Evolutionary conservation across 1,139 yeast species (phyloP).

Genomic region (Taiozyma sp.): DNA sequence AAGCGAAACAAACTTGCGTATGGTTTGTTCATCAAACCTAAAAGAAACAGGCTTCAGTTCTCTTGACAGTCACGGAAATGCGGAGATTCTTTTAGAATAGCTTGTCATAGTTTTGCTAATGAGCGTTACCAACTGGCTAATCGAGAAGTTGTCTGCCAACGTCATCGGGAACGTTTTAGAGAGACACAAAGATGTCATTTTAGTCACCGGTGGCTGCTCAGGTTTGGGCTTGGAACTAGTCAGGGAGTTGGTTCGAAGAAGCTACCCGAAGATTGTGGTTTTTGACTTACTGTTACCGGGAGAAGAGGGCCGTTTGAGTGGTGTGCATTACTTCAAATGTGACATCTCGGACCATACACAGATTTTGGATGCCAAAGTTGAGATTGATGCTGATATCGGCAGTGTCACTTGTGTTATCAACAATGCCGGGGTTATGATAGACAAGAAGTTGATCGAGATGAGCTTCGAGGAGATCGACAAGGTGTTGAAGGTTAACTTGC

Average conservation of each 20-base stretch:
- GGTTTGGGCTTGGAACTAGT: constrained; percentile 77
- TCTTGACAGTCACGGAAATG: not conserved
- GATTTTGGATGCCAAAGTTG: constrained; percentile 33
- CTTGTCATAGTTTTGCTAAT: not conserved
- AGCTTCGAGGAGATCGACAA: constrained; percentile 54
- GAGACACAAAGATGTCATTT: constrained; percentile 44
- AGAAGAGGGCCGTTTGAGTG: constrained; percentile 29
- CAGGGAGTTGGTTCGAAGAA: constrained; percentile 34
- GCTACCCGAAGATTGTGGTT: constrained; percentile 48
- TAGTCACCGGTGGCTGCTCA: constrained; percentile 79
- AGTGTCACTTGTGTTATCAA: constrained; percentile 63
- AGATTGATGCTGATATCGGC: constrained; percentile 46
- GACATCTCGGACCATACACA: constrained; percentile 56
- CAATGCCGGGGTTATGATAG: constrained; percentile 76
- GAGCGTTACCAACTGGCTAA: not conserved
- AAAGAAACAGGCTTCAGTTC: not conserved
- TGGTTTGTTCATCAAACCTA: not conserved
- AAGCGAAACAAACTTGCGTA: not conserved
- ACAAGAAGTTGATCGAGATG: constrained; percentile 51
- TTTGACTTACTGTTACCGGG: constrained; percentile 53
- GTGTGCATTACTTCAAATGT: constrained; percentile 55
- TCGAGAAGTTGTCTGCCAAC: constrained; percentile 17
- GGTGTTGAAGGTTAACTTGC: constrained; percentile 59
- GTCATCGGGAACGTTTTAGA: constrained; percentile 50
- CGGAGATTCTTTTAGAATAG: not conserved